Conservation (phyloP, 163 green algal genomes). For the Botryococcus braunii region DNA sequence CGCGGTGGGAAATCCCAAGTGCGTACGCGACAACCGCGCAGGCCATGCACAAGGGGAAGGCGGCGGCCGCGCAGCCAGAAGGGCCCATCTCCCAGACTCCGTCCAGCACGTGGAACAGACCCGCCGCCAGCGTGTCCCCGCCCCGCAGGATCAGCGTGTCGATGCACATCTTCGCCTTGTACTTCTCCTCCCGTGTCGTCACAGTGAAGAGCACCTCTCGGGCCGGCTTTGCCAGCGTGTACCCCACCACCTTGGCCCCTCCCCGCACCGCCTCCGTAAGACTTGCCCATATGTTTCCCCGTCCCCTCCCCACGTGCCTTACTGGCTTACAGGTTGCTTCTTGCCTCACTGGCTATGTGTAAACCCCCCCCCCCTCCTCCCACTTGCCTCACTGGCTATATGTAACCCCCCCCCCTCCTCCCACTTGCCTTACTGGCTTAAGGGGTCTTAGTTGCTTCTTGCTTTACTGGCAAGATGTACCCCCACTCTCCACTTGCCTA, state of each 20-base stretch:
- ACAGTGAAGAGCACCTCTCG: conserved; percentile 76
- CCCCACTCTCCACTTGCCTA: too few relatives aligned
- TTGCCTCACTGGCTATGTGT: too few relatives aligned
- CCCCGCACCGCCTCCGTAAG: too few relatives aligned
- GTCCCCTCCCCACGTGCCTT: too few relatives aligned
- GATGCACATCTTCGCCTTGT: conserved; percentile 42
- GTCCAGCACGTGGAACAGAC: conserved; percentile 24
- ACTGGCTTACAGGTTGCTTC: not conserved
- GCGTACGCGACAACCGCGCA: conserved; percentile 19
- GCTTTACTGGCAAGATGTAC: too few relatives aligned
- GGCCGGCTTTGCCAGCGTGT: conserved; percentile 50
- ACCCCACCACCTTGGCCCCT: conserved; percentile 38
- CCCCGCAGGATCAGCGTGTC: conserved; percentile 27
- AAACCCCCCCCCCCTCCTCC: too few relatives aligned
- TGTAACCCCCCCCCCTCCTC: too few relatives aligned
- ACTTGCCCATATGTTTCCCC: too few relatives aligned
- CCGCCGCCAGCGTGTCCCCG: conserved; percentile 36
- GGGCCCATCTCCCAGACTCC: conserved; percentile 23
- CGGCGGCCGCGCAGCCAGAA: conserved; percentile 15
- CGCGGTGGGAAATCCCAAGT: too few relatives aligned
- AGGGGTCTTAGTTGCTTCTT: too few relatives aligned
- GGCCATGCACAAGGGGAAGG: conserved; percentile 18
- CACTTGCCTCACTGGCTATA: too few relatives aligned
- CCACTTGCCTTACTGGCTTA: too few relatives aligned
- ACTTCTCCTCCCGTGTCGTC: conserved; percentile 62